Percentiles rank a stretch among this genome's conserved stretches.
These are phyloP conservation scores for Maudiozyma humilis DNA, from an alignment of 1,139 yeast species.

Conservation along the genomic window DNA sequence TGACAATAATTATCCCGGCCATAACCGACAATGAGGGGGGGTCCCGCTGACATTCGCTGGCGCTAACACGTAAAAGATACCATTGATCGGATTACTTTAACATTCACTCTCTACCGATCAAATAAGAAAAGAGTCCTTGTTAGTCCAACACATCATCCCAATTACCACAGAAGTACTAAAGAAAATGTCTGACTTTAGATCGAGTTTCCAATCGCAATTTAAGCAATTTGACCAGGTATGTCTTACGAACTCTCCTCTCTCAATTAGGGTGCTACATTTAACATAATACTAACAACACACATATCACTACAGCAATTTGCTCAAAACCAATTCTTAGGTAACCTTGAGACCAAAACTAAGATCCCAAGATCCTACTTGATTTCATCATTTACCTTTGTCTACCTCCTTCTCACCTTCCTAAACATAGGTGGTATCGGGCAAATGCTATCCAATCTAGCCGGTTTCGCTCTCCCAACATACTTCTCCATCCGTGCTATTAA, in stretches of 20 bases:
- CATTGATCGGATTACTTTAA: too few relatives aligned
- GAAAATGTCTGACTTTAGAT: constrained; percentile 21
- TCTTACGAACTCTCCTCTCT: constrained; percentile 4
- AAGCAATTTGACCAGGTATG: constrained; percentile 24
- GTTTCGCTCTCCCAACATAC: constrained; percentile 86
- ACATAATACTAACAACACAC: background rate
- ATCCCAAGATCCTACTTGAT: constrained; percentile 86
- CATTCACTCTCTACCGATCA: too few relatives aligned
- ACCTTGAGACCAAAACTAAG: constrained; percentile 55
- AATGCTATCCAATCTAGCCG: constrained; percentile 84
- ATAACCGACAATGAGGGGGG: background rate
- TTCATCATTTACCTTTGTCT: constrained; percentile 52
- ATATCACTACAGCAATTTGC: constrained; percentile 8
- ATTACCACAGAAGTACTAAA: background rate
- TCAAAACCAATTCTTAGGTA: constrained; percentile 37
- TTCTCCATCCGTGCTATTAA: constrained; percentile 78
- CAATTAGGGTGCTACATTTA: background rate
- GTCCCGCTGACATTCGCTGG: too few relatives aligned
- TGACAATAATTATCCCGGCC: background rate
- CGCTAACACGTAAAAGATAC: too few relatives aligned
- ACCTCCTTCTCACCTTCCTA: constrained; percentile 70
- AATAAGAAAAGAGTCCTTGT: too few relatives aligned
- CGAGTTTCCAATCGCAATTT: constrained; percentile 23
- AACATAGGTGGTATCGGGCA: constrained; percentile 93
- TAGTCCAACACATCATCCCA: too few relatives aligned